Base-by-base conservation (phyloP, 2,329 filamentous ascomycete genomes). In the Escovopsis sp. region DNA sequence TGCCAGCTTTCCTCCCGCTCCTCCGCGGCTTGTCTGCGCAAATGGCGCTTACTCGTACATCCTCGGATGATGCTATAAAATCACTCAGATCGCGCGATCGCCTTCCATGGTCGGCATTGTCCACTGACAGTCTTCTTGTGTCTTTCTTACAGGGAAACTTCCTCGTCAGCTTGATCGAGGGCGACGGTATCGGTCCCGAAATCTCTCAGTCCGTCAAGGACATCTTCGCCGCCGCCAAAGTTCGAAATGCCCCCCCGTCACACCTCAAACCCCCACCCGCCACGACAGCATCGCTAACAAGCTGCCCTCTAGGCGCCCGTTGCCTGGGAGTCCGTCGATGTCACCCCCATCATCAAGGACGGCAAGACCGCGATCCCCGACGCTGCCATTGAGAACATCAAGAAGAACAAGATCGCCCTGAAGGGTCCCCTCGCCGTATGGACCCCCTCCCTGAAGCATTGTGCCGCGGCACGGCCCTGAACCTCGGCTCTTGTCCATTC, bases 191-290 rank as follows among this genome's bases (percentile, higher is more conserved):
- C 63, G 91, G 91, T 47, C 91, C 91, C 50, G 89, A 98, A 71
- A 98, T 98, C 61, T 80, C 91, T 51, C 81, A 94, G 67, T 93
- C 91, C 39, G 88, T 98, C 60, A 98, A 96, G 79, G 85, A 95
- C 65, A 98, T 98, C 68, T 98, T 95, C 71, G 74, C 79, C 57
- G 91, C 91, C 56, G 91, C 91, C 57, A 84, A 93, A 65, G 89
- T 94, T 70, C 48, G 70, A 63, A 47, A 30, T 46, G 46, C 36
- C 35, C 33, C 33, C 25, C 20, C 37, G 39, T 36, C 11, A 16
- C 24, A n/a, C 36, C 24, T 35, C 43, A 16, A 12, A 13, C 14
- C 15, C 35, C 31, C 14, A 12, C 15, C 16, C 13, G 27, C 8
- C n/a, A 29, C 12, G 16, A 40, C 16, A 31, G 12, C 20, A 36